Conservation (phyloP, 768 basidiomycete species). For the Lentinula raphanica region DNA sequence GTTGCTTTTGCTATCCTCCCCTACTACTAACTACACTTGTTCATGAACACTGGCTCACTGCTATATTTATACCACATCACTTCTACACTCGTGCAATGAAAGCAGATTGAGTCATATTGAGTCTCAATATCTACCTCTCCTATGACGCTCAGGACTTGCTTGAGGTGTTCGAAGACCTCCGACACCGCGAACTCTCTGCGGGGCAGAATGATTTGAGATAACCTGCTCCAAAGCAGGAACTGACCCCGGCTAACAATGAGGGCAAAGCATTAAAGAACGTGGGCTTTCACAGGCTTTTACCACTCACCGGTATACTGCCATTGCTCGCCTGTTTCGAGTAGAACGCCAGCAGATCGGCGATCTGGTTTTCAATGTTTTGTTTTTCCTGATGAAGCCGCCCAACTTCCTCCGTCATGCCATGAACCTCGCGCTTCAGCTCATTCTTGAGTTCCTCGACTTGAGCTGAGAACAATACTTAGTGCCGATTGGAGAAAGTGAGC, state of each 20-base stretch:
- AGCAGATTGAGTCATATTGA: not conserved
- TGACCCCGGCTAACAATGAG: not conserved
- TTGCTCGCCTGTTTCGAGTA: constrained; percentile 59
- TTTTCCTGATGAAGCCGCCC: constrained; percentile 60
- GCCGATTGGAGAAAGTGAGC: not conserved
- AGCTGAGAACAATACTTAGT: constrained; percentile 33
- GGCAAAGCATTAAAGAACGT: not conserved
- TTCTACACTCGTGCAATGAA: not conserved
- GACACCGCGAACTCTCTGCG: not conserved
- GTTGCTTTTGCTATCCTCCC: not conserved
- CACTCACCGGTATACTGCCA: constrained; percentile 12
- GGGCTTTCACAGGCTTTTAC: not conserved
- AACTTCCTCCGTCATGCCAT: constrained; percentile 70
- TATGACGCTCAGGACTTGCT: not conserved
- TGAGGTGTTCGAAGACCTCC: constrained; percentile 3
- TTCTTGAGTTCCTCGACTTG: constrained; percentile 89
- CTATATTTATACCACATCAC: no score
- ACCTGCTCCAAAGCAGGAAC: not conserved
- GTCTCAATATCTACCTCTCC: not conserved
- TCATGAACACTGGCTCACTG: not conserved
- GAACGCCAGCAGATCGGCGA: constrained; percentile 68
- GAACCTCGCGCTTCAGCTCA: constrained; percentile 69
- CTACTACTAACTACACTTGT: not conserved
- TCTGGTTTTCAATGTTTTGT: constrained; percentile 62
- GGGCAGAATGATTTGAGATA: not conserved